phyloP scores from a whole-genome alignment of 1,284 basidiomycete genomes.

The Golubevia sp. region DNA sequence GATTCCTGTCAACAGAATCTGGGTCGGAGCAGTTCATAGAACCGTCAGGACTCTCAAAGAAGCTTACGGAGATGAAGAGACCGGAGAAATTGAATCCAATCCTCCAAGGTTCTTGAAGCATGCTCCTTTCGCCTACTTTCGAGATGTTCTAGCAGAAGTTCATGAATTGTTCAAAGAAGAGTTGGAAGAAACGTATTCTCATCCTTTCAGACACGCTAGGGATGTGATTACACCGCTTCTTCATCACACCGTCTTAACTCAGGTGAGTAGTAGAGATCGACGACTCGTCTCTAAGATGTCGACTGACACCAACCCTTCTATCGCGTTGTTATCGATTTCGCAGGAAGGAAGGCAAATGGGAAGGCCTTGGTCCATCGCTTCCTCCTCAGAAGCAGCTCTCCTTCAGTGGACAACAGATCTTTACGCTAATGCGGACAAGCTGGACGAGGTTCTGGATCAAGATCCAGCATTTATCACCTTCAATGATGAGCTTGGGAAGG shows the following conservation, averaged over 20 bases:
- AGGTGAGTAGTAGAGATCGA: no score
- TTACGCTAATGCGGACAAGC: no score
- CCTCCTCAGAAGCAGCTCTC: no score
- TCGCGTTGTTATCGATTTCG: no score
- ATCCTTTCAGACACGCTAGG: slow-evolving; percentile 4
- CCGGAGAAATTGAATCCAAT: no score
- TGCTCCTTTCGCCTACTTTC: slow-evolving; percentile 8
- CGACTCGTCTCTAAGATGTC: background rate
- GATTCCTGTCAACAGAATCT: background rate
- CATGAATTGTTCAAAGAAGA: slow-evolving; percentile 1
- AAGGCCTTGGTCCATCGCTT: no score
- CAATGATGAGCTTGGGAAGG: no score
- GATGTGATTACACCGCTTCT: slow-evolving; percentile 10
- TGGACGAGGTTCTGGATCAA: no score
- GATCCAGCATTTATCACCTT: no score
- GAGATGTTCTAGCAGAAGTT: background rate
- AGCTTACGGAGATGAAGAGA: background rate
- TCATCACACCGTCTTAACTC: slow-evolving; percentile 3
- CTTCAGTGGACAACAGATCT: no score
- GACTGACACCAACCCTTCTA: no score
- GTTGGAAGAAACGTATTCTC: background rate
- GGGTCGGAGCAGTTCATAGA: slow-evolving; percentile 3
- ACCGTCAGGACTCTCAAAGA: slow-evolving; percentile 3
- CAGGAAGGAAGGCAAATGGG: no score
- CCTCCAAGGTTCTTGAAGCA: slow-evolving; percentile 7